These are phyloP conservation scores for Boechera stricta DNA, from an alignment of 345 rosid species.

Conservation along the genomic window DNA sequence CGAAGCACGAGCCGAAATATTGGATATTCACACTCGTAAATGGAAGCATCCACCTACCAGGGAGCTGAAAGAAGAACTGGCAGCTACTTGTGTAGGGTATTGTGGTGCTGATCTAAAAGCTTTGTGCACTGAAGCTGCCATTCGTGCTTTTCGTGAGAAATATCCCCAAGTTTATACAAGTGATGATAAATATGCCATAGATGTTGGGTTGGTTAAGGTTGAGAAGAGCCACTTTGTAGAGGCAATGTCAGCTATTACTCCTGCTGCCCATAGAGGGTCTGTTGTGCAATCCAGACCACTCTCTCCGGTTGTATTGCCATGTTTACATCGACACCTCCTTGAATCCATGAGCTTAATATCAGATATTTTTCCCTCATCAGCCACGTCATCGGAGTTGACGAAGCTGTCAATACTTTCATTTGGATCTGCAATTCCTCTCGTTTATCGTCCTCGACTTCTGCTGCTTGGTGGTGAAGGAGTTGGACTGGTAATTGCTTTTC, in stretches of 20 bases:
- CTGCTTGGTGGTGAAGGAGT: conserved; percentile 84
- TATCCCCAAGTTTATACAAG: conserved; percentile 99
- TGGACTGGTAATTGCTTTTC: conserved; percentile 80
- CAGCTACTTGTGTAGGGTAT: conserved; percentile 97
- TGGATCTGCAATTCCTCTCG: conserved; percentile 92
- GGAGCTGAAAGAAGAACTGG: conserved; percentile 87
- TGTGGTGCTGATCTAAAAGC: conserved; percentile 99
- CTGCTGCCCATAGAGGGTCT: conserved; percentile 99
- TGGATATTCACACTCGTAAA: conserved; percentile 96
- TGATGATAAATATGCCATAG: conserved; percentile 92
- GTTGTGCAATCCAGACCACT: conserved; percentile 95
- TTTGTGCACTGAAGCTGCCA: conserved; percentile 98
- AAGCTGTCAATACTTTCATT: conserved; percentile 94
- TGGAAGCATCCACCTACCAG: conserved; percentile 92
- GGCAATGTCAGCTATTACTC: conserved; percentile 96
- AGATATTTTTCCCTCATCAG: conserved; percentile 77
- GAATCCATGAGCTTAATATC: conserved; percentile 72
- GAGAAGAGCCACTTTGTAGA: conserved; percentile 88
- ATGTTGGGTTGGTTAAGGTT: conserved; percentile 89
- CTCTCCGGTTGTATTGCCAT: conserved; percentile 91
- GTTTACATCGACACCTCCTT: conserved; percentile 82
- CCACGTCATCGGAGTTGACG: conserved; percentile 70
- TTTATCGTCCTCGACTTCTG: conserved; percentile 94
- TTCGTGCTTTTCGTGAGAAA: conserved; percentile 96
- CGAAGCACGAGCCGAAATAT: conserved; percentile 95